phyloP scores from a whole-genome alignment of 345 rosid species.

The Moricandia arvensis region DNA sequence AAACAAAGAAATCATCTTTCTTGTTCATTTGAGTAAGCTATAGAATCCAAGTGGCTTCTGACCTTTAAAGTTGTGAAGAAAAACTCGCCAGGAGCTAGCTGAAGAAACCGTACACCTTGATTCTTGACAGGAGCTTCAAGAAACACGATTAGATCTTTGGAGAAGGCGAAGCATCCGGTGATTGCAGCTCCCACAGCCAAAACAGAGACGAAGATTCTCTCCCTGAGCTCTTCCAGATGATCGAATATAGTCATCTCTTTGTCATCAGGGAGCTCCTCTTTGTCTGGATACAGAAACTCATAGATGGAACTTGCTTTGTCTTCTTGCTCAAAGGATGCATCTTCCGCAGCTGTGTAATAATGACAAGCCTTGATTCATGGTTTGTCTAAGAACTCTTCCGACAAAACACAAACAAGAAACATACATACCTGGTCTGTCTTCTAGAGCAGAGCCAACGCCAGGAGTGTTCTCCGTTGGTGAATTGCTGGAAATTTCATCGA shows the following conservation, averaged over 20 bases:
- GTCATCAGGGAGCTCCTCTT: constrained; percentile 94
- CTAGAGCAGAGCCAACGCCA: constrained; percentile 48
- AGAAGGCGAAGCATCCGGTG: constrained; percentile 86
- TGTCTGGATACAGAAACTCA: constrained; percentile 79
- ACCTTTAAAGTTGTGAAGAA: constrained; percentile 96
- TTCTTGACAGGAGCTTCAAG: constrained; percentile 98
- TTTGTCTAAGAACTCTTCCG: neutral
- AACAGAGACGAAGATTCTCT: constrained; percentile 83
- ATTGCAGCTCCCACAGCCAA: constrained; percentile 95
- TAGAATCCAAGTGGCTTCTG: neutral
- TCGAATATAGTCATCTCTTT: constrained; percentile 94
- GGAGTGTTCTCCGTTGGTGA: constrained; percentile 40
- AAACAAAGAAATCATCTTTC: neutral
- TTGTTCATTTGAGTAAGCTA: neutral
- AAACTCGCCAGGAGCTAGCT: constrained; percentile 96
- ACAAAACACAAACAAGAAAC: neutral
- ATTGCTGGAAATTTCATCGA: constrained; percentile 47
- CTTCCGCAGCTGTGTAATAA: constrained; percentile 40
- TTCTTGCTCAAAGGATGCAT: constrained; percentile 43
- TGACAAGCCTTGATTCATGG: too few relatives aligned
- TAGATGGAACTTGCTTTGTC: constrained; percentile 49
- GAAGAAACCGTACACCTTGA: constrained; percentile 90
- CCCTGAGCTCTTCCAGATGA: constrained; percentile 91
- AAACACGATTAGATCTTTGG: constrained; percentile 76
- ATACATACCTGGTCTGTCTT: constrained; percentile 65